Base-by-base conservation (phyloP, 305 asterid species). In the Withania somnifera region DNA sequence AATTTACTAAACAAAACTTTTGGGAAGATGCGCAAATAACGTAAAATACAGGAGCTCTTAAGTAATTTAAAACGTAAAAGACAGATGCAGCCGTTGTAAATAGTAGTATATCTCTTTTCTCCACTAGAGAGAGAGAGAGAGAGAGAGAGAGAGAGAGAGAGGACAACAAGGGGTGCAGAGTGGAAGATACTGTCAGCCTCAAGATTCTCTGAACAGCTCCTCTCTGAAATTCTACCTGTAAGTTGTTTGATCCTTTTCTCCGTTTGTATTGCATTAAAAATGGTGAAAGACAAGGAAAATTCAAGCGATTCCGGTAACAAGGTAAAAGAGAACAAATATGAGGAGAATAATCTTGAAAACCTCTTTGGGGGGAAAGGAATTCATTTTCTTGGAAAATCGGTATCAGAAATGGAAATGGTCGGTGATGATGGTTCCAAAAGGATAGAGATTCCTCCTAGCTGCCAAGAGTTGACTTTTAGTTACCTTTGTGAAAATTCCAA, bases 401-500 rank as follows among this genome's bases (percentile, higher is more conserved):
- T 47, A 19, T 42, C 42, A 24, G 76, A 79, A 60, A 56, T 58
- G 75, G 26, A n/a, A 36, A 68, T 20, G 63, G 63, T 19, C 1
- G 17, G 14, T 20, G 63, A 20, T 56, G 14, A 5, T 7, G 45
- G 45, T 38, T 6, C 10, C 45, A 38, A 7, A 38, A 7, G 45
- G 45, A 38, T 2, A 38, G 50, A 42, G 10, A 58, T 14, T 38
- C 36, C 56, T 56, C 36, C 73, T 13, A 30, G 82, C 32, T 57
- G 28, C 30, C 82, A 79, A 30, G 82, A 79, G 45, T 66, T 79
- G 57, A 79, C 82, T 15, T 58, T 79, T 63, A 79, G 82, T 22
- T 79, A 79, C 75, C 75, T 95, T 17, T 95, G 99, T 81, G 99
- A 95, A 10, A 91, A 90, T 88, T 87, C 91, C 19, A 95, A 93